Base-by-base conservation (phyloP, 441 rosid genomes). In the Capsella rubella region DNA sequence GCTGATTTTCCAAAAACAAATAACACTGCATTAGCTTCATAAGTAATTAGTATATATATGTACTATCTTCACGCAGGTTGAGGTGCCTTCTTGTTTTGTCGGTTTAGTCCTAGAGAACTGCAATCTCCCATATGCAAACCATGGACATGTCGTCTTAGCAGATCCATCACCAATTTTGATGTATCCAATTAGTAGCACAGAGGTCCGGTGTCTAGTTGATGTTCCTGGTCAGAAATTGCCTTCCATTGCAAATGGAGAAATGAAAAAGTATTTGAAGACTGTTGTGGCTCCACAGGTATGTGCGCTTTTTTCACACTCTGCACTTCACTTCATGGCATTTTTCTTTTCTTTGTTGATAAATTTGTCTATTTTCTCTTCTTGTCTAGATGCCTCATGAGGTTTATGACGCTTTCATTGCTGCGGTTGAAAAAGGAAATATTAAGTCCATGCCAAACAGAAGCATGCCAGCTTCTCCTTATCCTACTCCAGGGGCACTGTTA, bases 361-460 rank as follows among this genome's bases (percentile, higher is more conserved):
- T 60, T 64, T 39, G 4, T 66, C 12, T 45, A 2, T 35, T 59
- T 59, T 58, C 47, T 79, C 50, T 66, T 47, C 43, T 70, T 64
- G 57, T 64, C 34, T 80, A 92, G 99, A 74, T 94, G 82, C 99
- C 97, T 21, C 82, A 79, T 16, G 86, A 90, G 76, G 80, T 94
- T 16, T 76, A 79, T 7, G 85, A 90, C 74, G 77, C 99, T 31
- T 94, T 94, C 76, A 71, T 90, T n/a, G 92, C 91, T 27, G 96
- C 97, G 0, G 58, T 92, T 40, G 85, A 94, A 8, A 85, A 84
- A 78, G 96, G 97, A 73, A 87, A 84, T 69, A 87, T 92, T 15
- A 84, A 89, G 75, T 87, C 94, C 52, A 92, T 94, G 97, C 99
- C 97, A 1, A 94, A 94, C 76, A 87, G 97, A 83, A 89, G 97